These are phyloP conservation scores for Hyaloperonospora arabidopsidis DNA, from an alignment of 352 stramenopile genomes.

Conservation along the genomic window DNA sequence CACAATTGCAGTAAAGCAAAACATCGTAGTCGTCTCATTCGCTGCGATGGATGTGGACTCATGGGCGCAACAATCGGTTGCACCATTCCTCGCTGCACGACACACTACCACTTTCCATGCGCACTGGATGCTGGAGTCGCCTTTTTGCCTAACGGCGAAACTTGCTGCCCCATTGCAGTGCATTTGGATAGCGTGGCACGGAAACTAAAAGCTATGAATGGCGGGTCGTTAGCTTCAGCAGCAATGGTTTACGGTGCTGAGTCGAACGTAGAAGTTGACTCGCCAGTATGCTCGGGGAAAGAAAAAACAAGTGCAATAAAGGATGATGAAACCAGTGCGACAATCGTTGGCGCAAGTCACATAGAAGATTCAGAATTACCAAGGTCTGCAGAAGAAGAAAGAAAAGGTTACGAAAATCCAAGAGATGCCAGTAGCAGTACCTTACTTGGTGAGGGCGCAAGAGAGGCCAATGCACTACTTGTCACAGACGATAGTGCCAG, in stretches of 20 bases:
- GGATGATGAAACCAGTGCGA: constrained; percentile 6
- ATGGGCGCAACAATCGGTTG: constrained; percentile 90
- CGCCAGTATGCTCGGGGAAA: not conserved
- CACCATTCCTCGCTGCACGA: constrained; percentile 70
- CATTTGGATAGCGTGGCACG: constrained; percentile 50
- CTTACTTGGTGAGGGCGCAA: not conserved
- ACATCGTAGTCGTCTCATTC: constrained; percentile 79
- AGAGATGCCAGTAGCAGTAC: constrained; percentile 1
- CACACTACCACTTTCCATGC: constrained; percentile 92
- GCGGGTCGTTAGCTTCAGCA: constrained; percentile 1
- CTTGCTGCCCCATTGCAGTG: constrained; percentile 43
- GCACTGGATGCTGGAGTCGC: constrained; percentile 68
- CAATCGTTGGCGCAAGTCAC: constrained; percentile 2
- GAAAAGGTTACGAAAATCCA: not conserved
- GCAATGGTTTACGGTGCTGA: constrained; percentile 1
- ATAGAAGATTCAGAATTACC: not conserved
- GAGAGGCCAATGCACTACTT: constrained; percentile 2
- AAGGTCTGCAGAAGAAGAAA: constrained; percentile 4
- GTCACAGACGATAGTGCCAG: constrained; percentile 5
- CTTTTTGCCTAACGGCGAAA: constrained; percentile 65
- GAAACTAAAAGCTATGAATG: constrained; percentile 16
- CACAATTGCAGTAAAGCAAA: constrained; percentile 86
- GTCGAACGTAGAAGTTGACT: not conserved
- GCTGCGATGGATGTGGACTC: constrained; percentile 87
- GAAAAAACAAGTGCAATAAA: not conserved